Evolutionary conservation across 345 rosid species (phyloP).

Genomic region (Lumnitzera racemosa): DNA sequence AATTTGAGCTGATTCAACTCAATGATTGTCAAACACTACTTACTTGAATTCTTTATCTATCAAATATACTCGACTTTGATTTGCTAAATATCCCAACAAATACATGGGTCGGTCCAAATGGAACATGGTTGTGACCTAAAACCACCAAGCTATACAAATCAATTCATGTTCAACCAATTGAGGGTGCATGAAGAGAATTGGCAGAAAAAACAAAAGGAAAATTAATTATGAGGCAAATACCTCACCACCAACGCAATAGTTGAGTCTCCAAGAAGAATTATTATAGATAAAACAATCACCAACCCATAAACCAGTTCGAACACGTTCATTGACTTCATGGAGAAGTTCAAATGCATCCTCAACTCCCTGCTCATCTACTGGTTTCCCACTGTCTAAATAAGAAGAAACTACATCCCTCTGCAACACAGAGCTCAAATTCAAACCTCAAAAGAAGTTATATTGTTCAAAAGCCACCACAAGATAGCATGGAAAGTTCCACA

Average conservation of each 20-base stretch:
- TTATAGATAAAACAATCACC: conserved; percentile 99
- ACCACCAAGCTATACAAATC: too few relatives aligned
- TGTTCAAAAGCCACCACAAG: background rate
- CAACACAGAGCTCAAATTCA: conserved; percentile 20
- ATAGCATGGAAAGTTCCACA: background rate
- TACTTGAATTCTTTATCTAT: conserved; percentile 99
- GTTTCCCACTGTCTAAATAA: conserved; percentile 79
- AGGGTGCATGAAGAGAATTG: background rate
- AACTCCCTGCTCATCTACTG: conserved; percentile 95
- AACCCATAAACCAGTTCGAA: conserved; percentile 98
- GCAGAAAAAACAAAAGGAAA: conserved; percentile 7
- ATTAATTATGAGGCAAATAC: conserved; percentile 28
- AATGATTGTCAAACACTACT: conserved; percentile 14
- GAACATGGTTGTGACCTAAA: conserved; percentile 93
- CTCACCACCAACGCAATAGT: conserved; percentile 99
- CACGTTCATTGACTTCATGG: conserved; percentile 97
- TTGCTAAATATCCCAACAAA: conserved; percentile 93
- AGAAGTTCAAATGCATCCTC: conserved; percentile 99
- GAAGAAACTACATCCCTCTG: conserved; percentile 90
- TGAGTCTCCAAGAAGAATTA: conserved; percentile 96
- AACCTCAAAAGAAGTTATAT: background rate
- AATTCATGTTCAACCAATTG: background rate
- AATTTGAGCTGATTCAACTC: too few relatives aligned
- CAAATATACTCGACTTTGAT: conserved; percentile 93
- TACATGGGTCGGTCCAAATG: conserved; percentile 99